Conservation (phyloP, 164 flowering plant species). For the Stephania cephalantha region DNA sequence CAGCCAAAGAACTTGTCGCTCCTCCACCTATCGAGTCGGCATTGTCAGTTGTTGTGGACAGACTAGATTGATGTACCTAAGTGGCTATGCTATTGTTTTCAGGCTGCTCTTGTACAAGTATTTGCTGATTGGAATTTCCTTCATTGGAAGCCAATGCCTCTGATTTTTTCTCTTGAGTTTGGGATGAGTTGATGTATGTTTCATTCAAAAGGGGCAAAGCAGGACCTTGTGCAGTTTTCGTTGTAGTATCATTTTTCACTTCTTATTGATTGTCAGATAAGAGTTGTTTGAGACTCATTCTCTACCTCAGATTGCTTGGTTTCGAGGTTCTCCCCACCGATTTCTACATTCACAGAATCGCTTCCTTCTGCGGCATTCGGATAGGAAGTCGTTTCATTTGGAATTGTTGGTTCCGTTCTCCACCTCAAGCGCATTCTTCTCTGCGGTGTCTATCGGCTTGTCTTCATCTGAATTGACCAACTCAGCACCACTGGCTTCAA, state of each 20-base stretch:
- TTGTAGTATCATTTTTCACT: conserved; percentile 13
- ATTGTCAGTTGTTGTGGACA: conserved; percentile 11
- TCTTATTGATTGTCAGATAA: conserved; percentile 22
- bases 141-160: conserved; percentile 6
- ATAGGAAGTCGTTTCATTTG: conserved; percentile 14
- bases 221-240: not conserved
- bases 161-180: conserved; percentile 15
- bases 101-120: not conserved
- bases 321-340: conserved; percentile 20
- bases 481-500: conserved; percentile 25
- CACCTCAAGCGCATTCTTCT: not conserved
- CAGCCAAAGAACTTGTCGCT: conserved; percentile 5
- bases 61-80: not conserved
- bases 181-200: conserved; percentile 3
- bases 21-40: conserved; percentile 9
- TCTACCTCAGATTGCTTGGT: not conserved
- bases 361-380: conserved; percentile 18
- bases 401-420: not conserved
- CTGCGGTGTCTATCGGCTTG: conserved; percentile 13
- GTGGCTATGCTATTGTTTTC: conserved; percentile 8
- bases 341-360: conserved; percentile 10
- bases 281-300: conserved; percentile 15
- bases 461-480: conserved; percentile 21
- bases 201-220: conserved; percentile 17
- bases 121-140: conserved; percentile 18